Evolutionary conservation across 345 rosid genomes (phyloP), one percentile per base, ranked within the genome.

Genomic region (Bretschneidera sinensis): DNA sequence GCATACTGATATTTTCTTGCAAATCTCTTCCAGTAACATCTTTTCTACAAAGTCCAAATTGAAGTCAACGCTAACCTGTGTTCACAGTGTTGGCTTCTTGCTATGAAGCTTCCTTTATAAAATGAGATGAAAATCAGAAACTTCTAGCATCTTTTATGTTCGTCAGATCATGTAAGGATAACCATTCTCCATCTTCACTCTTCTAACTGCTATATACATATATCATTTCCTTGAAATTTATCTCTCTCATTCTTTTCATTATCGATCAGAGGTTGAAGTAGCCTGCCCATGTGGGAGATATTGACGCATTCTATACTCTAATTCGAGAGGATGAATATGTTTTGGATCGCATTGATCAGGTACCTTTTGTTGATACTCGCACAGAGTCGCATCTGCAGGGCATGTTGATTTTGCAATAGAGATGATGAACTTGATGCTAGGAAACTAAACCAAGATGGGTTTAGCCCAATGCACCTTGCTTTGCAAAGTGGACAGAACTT

Each of bases 401-500:
- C 21, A 54, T 10, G 45, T 55, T 35, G 73, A 62, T 19, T 77
- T 55, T 18, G 75, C 78, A 5, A 21, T 51, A 68, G 79, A 80
- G 49, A 33, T 74, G 0, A 54, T 71, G 60, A 66, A 61, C 56
- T 39, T 79, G 60, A 62, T 52, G 59, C 67, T 34, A 54, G 55
- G 31, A 80, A 66, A 49, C 66, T 66, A 17, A 79, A 73, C 52
- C 55, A 20, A 6, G 43, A 54, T 2, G 81, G 81, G 13, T 25
- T 54, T 19, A 59, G 61, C 17, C 84, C 81, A 15, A 31, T 76
- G 60, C 77, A 56, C 23, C 55, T 77, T 5, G 78, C 81, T 2
- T 24, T 76, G 10, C 60, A 61, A 16, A 51, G 54, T 0, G 9
- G 52, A 3, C 59, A 71, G 1, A 23, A 13, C 7, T 23, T 66